phyloP scores from a whole-genome alignment of 2,329 filamentous ascomycete genomes.

The Sporothrix euskadiensis region DNA sequence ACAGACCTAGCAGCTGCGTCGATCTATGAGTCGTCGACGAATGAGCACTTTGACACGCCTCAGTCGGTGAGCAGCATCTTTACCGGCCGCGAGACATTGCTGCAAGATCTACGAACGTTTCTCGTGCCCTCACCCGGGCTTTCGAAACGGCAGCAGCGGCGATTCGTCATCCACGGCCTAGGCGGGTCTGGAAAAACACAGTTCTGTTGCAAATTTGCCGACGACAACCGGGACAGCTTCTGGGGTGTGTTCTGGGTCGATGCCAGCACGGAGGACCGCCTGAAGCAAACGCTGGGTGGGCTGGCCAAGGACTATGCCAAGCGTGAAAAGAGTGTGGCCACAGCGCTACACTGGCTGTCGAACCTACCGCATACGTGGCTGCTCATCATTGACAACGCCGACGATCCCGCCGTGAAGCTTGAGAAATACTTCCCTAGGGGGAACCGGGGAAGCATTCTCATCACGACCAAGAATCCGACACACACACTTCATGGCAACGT shows the following conservation, averaged over 20 bases:
- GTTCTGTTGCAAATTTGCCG: slow-evolving; percentile 40
- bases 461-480: slow-evolving; percentile 13
- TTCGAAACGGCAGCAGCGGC: not conserved
- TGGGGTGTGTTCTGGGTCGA: slow-evolving; percentile 21
- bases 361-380: slow-evolving; percentile 11
- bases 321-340: not conserved
- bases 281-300: not conserved
- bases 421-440: not conserved
- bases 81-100: slow-evolving; percentile 8
- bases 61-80: slow-evolving; percentile 15
- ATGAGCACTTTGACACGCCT: not conserved
- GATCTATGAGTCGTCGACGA: not conserved
- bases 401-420: slow-evolving; percentile 11
- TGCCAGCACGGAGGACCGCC: not conserved
- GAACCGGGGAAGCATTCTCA: not conserved
- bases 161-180: slow-evolving; percentile 21
- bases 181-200: slow-evolving; percentile 18
- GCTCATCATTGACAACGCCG: slow-evolving; percentile 21
- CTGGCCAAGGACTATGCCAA: not conserved
- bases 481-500: slow-evolving; percentile 13
- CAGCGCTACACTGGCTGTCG: slow-evolving; percentile 4
- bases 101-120: not conserved
- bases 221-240: slow-evolving; percentile 8
- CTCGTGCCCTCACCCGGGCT: not conserved
- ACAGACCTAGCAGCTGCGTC: not conserved